phyloP scores from a whole-genome alignment of 176 grass and related monocot species.

The Juncus inflexus region DNA sequence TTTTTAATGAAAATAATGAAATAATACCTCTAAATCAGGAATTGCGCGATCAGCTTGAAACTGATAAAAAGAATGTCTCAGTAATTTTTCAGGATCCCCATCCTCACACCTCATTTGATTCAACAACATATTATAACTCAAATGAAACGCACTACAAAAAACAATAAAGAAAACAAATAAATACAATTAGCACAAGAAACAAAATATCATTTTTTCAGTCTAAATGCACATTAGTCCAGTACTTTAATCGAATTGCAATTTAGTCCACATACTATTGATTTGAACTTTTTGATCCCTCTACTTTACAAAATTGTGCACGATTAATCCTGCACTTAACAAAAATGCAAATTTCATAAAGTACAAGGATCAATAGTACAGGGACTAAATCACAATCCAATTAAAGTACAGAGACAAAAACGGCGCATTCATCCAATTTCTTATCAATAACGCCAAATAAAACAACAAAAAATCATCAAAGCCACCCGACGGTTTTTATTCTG shows the following conservation, averaged over 20 bases:
- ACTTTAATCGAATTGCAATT: neutral
- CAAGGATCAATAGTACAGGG: no score
- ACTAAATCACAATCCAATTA: no score
- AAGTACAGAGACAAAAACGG: no score
- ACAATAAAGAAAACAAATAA: conserved; percentile 11
- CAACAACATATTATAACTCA: conserved; percentile 97
- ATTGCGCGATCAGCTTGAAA: conserved; percentile 84
- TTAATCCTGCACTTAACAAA: no score
- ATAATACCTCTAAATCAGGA: conserved; percentile 88
- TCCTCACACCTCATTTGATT: conserved; percentile 95
- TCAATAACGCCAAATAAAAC: no score
- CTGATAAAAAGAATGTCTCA: conserved; percentile 90
- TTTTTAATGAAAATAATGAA: neutral
- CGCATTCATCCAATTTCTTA: no score
- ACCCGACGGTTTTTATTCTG: no score
- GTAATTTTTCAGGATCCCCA: conserved; percentile 94
- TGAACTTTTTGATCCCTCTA: neutral
- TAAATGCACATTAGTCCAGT: no score
- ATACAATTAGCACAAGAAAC: neutral
- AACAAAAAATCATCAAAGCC: no score
- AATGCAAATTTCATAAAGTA: no score
- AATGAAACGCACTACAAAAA: conserved; percentile 92
- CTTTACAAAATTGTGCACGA: no score
- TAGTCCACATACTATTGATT: neutral
- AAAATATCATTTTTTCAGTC: neutral